phyloP scores from a whole-genome alignment of 495 filamentous ascomycete species.

The Xylaria bambusicola region DNA sequence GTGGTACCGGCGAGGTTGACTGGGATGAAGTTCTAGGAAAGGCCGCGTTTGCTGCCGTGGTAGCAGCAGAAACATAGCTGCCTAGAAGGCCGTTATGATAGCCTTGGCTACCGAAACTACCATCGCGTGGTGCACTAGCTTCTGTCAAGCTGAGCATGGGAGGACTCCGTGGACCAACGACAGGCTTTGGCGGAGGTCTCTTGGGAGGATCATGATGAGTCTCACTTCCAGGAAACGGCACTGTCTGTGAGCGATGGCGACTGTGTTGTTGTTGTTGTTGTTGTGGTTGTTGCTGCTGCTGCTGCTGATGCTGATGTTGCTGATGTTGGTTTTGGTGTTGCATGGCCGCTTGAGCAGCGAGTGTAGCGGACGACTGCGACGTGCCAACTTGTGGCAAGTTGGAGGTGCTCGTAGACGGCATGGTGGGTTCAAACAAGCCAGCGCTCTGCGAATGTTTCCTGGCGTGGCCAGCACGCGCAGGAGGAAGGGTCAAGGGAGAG shows the following conservation, averaged over 20 bases:
- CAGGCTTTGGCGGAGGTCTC: constrained; percentile 37
- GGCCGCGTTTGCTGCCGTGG: constrained; percentile 82
- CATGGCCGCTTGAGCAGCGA: constrained; percentile 80
- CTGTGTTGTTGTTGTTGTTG: constrained; percentile 54
- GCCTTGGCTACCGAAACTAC: constrained; percentile 51
- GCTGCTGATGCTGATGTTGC: constrained; percentile 56
- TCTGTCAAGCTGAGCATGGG: constrained; percentile 58
- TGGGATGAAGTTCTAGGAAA: constrained; percentile 67
- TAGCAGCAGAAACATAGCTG: constrained; percentile 68
- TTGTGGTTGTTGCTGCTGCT: constrained; percentile 50
- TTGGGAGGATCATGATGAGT: constrained; percentile 32
- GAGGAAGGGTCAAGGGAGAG: constrained; percentile 46
- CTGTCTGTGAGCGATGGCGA: constrained; percentile 72
- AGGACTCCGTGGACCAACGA: constrained; percentile 52
- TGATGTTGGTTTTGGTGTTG: constrained; percentile 51
- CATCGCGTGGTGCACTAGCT: constrained; percentile 57
- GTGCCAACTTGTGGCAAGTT: constrained; percentile 52
- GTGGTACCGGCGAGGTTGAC: constrained; percentile 50
- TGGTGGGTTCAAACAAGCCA: constrained; percentile 84
- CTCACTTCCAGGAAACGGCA: constrained; percentile 51
- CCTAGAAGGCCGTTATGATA: constrained; percentile 70
- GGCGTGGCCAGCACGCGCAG: constrained; percentile 45
- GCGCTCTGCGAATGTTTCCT: constrained; percentile 70
- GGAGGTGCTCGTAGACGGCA: constrained; percentile 67
- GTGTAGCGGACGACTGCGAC: constrained; percentile 37